Evolutionary conservation across 2,329 filamentous ascomycete species (phyloP).

Genomic region (Trichophyton verrucosum): DNA sequence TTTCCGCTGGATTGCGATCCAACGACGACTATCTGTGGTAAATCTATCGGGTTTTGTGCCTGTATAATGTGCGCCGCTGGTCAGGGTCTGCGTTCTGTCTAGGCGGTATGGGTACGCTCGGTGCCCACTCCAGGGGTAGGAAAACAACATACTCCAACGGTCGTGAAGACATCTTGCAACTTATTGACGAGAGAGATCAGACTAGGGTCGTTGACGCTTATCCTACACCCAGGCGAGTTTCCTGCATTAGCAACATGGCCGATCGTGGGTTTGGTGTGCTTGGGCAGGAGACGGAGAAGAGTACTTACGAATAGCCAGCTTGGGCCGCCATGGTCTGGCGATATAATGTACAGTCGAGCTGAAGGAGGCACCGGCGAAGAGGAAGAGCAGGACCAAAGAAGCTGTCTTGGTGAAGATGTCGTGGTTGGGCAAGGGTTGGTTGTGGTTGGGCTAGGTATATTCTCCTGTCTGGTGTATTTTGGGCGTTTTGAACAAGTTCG

Average conservation of each 20-base stretch:
- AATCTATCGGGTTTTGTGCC: constrained; percentile 98
- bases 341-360: constrained; percentile 7
- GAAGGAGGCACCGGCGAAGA: not conserved
- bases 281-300: constrained; percentile 12
- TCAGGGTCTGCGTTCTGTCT: not conserved
- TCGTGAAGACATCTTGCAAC: constrained; percentile 97
- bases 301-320: constrained; percentile 34
- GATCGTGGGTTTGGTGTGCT: not conserved
- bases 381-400: not conserved
- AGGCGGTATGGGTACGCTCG: not conserved
- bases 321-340: constrained; percentile 35
- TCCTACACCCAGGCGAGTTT: constrained; percentile 34
- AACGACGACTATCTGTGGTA: constrained; percentile 95
- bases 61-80: constrained; percentile 26
- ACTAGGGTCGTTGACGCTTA: constrained; percentile 59
- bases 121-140: not conserved
- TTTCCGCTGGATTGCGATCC: constrained; percentile 98
- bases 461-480: not conserved
- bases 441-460: not conserved
- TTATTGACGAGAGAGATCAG: constrained; percentile 87
- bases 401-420: not conserved
- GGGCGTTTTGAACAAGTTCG: not conserved
- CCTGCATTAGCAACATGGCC: not conserved
- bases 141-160: constrained; percentile 59
- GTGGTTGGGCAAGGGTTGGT: too few species aligned